Conservation (phyloP, 2,329 filamentous ascomycete species). For the Claviceps cyperi region DNA sequence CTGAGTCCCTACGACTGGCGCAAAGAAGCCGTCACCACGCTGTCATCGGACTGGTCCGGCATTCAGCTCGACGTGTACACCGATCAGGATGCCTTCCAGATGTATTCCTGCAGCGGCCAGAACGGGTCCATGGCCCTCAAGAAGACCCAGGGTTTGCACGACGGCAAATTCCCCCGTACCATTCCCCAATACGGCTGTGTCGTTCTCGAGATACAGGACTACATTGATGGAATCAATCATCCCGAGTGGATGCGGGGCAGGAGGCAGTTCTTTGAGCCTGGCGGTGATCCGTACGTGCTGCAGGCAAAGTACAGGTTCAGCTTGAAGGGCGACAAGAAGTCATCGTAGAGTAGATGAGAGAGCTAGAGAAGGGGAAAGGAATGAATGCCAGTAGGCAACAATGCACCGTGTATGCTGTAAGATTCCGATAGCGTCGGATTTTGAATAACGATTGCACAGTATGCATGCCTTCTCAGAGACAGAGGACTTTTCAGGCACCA, state of each 20-base stretch:
- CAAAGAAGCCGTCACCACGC: conserved; percentile 44
- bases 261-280: conserved; percentile 47
- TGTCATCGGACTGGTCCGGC: conserved; percentile 63
- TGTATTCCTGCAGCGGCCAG: conserved; percentile 71
- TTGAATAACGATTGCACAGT: too few relatives aligned
- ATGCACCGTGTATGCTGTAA: background rate
- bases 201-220: conserved; percentile 86
- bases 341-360: background rate
- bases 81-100: conserved; percentile 77
- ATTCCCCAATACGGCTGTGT: conserved; percentile 70
- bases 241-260: conserved; percentile 61
- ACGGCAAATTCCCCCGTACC: conserved; percentile 37
- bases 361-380: background rate
- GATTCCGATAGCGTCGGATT: background rate
- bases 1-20: conserved; percentile 50
- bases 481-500: too few relatives aligned
- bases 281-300: conserved; percentile 45
- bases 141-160: conserved; percentile 49
- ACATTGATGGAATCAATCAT: conserved; percentile 86
- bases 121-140: conserved; percentile 60
- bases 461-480: too few relatives aligned
- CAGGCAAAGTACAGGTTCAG: conserved; percentile 48
- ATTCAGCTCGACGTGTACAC: conserved; percentile 70
- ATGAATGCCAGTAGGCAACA: background rate
- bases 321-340: conserved; percentile 17